Conservation (phyloP, 495 filamentous ascomycete genomes). For the Talaromyces stipitatus region DNA sequence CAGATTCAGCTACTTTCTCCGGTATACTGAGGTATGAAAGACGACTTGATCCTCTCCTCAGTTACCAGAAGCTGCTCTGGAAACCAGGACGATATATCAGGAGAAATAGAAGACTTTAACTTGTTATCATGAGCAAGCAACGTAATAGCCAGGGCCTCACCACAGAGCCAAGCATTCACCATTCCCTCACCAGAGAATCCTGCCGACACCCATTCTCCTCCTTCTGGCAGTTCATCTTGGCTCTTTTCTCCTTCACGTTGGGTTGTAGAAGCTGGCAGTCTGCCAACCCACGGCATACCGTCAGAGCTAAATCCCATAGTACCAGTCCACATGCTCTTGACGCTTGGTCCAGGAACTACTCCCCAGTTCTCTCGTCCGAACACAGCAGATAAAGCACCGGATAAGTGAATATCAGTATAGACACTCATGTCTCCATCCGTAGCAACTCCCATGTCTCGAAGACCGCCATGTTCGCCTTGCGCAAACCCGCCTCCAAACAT, state of each 20-base stretch:
- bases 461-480: slow-evolving; percentile 35
- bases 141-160: slow-evolving; percentile 54
- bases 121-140: slow-evolving; percentile 47
- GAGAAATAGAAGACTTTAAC: no score
- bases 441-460: slow-evolving; percentile 37
- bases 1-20: no score
- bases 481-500: slow-evolving; percentile 59
- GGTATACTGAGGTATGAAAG: no score
- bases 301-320: slow-evolving; percentile 77
- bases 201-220: slow-evolving; percentile 48
- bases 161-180: slow-evolving; percentile 66
- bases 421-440: slow-evolving; percentile 24
- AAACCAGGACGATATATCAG: slow-evolving; percentile 25
- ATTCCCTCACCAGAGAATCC: slow-evolving; percentile 75
- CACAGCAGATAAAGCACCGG: slow-evolving; percentile 17
- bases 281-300: slow-evolving; percentile 59
- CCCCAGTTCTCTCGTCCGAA: slow-evolving; percentile 29
- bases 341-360: slow-evolving; percentile 31
- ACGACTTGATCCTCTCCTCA: slow-evolving; percentile 10
- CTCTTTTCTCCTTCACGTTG: slow-evolving; percentile 20
- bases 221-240: neutral
- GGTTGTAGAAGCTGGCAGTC: slow-evolving; percentile 38
- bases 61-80: slow-evolving; percentile 41
- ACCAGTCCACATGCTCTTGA: slow-evolving; percentile 67
- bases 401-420: slow-evolving; percentile 25